These are phyloP conservation scores for Ceratonia siliqua DNA, from an alignment of 306 rosid species.

Conservation along the genomic window DNA sequence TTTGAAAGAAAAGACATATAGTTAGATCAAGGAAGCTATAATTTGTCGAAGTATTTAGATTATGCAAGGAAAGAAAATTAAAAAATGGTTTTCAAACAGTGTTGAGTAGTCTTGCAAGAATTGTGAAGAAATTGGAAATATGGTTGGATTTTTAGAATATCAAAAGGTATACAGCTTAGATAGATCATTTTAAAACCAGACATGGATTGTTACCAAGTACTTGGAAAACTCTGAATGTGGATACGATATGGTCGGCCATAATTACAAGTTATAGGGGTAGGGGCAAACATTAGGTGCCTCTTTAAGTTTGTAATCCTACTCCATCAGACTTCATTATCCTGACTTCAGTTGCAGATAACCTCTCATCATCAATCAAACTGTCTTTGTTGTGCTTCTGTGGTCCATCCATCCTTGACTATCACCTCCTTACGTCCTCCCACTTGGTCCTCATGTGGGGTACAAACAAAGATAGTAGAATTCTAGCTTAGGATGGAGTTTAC, in stretches of 20 bases:
- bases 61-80: too few relatives aligned
- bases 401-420: slow-evolving; percentile 35
- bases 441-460: slow-evolving; percentile 31
- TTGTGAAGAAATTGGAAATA: neutral
- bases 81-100: neutral
- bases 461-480: slow-evolving; percentile 22
- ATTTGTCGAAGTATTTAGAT: too few relatives aligned
- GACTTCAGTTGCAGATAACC: slow-evolving; percentile 32
- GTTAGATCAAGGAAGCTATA: too few relatives aligned
- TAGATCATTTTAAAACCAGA: slow-evolving; percentile 28
- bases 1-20: too few relatives aligned
- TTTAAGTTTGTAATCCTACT: slow-evolving; percentile 49
- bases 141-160: neutral
- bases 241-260: slow-evolving; percentile 47
- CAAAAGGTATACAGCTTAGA: slow-evolving; percentile 7
- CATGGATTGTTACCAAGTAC: slow-evolving; percentile 34
- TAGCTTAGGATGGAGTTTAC: slow-evolving; percentile 14
- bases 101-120: too few relatives aligned
- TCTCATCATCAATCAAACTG: slow-evolving; percentile 33
- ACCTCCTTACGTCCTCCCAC: slow-evolving; percentile 35
- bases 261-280: slow-evolving; percentile 13
- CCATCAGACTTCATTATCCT: slow-evolving; percentile 33
- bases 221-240: slow-evolving; percentile 37
- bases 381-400: slow-evolving; percentile 28
- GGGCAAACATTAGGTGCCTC: slow-evolving; percentile 38